These are phyloP conservation scores for Entelexis paramagnoliae DNA, from an alignment of 1,139 yeast species.

Conservation along the genomic window DNA sequence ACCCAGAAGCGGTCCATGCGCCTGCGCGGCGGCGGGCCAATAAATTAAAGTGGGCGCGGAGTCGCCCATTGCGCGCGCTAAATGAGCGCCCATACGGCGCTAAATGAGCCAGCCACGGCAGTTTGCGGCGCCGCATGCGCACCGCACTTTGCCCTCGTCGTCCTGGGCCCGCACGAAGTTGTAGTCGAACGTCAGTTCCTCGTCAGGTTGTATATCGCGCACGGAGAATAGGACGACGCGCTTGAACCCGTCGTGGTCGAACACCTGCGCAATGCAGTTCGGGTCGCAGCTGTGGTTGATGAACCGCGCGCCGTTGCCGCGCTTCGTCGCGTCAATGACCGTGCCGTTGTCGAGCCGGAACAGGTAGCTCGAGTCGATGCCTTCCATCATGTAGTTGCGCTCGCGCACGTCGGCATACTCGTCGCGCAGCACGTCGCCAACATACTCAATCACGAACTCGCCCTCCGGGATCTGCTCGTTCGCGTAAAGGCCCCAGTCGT, in stretches of 20 bases:
- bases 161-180: constrained; percentile 81
- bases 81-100: too few species aligned
- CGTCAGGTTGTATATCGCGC: constrained; percentile 71
- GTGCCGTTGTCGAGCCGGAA: constrained; percentile 90
- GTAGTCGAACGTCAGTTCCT: constrained; percentile 90
- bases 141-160: constrained; percentile 80
- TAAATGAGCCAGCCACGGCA: constrained; percentile 86
- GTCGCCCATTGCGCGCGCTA: too few species aligned
- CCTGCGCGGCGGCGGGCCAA: not conserved
- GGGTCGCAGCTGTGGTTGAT: constrained; percentile 97
- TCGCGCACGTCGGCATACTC: constrained; percentile 93
- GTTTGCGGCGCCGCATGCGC: constrained; percentile 89
- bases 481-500: constrained; percentile 96
- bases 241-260: constrained; percentile 75
- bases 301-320: constrained; percentile 87
- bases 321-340: constrained; percentile 93
- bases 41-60: too few species aligned
- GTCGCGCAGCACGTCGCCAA: constrained; percentile 92
- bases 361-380: constrained; percentile 88
- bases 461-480: constrained; percentile 86
- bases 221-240: constrained; percentile 92
- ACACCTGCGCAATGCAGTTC: constrained; percentile 92
- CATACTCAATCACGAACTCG: constrained; percentile 97
- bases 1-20: too few species aligned
- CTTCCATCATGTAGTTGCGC: constrained; percentile 72